Base-by-base conservation (phyloP, 2,329 filamentous ascomycete species). In the Massarina eburnea region DNA sequence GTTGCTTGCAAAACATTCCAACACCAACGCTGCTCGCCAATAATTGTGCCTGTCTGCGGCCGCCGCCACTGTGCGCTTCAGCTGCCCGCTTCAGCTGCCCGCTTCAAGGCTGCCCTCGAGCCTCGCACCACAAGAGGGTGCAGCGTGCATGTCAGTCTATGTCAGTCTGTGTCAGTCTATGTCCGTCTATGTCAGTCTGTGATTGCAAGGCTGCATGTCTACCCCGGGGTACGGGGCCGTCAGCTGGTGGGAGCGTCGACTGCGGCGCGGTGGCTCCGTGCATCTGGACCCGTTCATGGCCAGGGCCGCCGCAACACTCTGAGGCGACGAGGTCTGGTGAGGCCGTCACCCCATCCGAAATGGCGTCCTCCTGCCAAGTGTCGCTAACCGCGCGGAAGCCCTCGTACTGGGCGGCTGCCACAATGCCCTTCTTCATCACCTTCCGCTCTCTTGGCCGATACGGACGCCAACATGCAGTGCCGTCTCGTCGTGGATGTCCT, bases 81-180 rank as follows among this genome's bases (percentile, higher is more conserved):
- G 59, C 61, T 61, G 54, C 52, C 26, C 43, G 41, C n/a, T n/a
- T n/a, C n/a, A n/a, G n/a, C 46, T 59, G 47, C 53, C 54, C 51
- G 48, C 50, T 33, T 34, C 5, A 20, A 21, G 27, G 21, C 39
- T 33, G 43, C 33, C 32, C 12, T 26, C 24, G 27, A 30, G 27
- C 29, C 8, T 26, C 15, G 33, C 24, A 9, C 17, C n/a, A 18
- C 20, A 29, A 27, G 34, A 45, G 21, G 43, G 34, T 46, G 34
- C 39, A 44, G 45, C 41, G 49, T 38, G 42, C 14, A 49, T 53
- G 48, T n/a, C n/a, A n/a, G n/a, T n/a, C n/a, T n/a, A 48, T 49
- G 46, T 36, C 12, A 34, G n/a, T 20, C 35, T 50, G 39, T 10
- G 12, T 22, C 21, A 17, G 37, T n/a, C 8, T 14, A n/a, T 24